Percentiles rank a stretch among this genome's conserved stretches.
phyloP scores from a whole-genome alignment of 2,329 filamentous ascomycete genomes.

The Venturiaceae sp. region DNA sequence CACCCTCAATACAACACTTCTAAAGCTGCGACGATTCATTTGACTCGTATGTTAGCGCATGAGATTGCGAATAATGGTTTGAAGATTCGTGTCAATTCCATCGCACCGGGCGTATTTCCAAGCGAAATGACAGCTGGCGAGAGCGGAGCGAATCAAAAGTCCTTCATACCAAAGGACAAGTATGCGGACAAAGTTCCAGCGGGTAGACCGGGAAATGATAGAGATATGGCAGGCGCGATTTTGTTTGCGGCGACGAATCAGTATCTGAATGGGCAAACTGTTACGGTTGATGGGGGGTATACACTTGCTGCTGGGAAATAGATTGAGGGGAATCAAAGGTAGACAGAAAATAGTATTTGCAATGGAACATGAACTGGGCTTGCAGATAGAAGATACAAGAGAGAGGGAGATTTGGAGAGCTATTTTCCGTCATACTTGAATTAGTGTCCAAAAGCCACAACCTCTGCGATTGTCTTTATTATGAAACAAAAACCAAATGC shows the following conservation, averaged over 20 bases:
- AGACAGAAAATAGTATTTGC: not conserved
- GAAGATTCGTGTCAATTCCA: constrained; percentile 47
- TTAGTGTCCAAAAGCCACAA: no score
- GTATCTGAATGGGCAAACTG: constrained; percentile 39
- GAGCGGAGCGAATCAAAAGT: constrained; percentile 44
- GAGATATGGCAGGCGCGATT: constrained; percentile 48
- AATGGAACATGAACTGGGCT: no score
- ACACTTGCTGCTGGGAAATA: constrained; percentile 7
- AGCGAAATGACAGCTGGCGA: constrained; percentile 47
- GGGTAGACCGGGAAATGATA: constrained; percentile 44
- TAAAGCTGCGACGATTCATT: constrained; percentile 42
- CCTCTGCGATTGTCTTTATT: no score
- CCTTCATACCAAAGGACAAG: constrained; percentile 41
- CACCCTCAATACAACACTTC: constrained; percentile 39
- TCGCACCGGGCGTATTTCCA: constrained; percentile 48
- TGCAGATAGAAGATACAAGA: no score
- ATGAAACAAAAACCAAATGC: no score
- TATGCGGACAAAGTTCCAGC: constrained; percentile 40
- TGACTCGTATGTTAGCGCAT: constrained; percentile 45
- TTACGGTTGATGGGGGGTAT: constrained; percentile 47
- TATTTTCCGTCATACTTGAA: no score
- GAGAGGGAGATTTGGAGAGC: no score
- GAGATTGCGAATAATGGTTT: constrained; percentile 42
- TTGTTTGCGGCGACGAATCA: constrained; percentile 42
- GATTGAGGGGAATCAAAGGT: not conserved